These are phyloP conservation scores for Thielaviopsis euricoi DNA, from an alignment of 2,329 filamentous ascomycete species.

Conservation along the genomic window DNA sequence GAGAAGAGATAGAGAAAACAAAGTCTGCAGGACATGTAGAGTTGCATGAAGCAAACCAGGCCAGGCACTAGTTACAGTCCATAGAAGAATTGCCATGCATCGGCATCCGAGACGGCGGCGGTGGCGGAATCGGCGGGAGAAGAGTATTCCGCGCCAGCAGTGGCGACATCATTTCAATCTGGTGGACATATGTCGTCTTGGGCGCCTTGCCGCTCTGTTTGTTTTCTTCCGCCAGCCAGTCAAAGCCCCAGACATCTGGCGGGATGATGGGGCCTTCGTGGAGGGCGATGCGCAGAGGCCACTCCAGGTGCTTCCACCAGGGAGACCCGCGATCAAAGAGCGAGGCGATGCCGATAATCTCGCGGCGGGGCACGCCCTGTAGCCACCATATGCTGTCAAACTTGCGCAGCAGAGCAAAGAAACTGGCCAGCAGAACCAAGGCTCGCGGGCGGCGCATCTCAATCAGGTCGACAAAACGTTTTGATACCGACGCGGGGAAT, in stretches of 20 bases:
- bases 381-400: constrained; percentile 54
- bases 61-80: constrained; percentile 4
- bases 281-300: constrained; percentile 42
- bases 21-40: background rate
- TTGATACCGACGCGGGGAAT: constrained; percentile 48
- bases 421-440: constrained; percentile 46
- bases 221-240: constrained; percentile 29
- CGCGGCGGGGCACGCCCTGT: constrained; percentile 45
- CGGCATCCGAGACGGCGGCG: constrained; percentile 6
- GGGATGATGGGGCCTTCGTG: constrained; percentile 37
- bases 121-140: constrained; percentile 10
- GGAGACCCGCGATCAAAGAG: constrained; percentile 40
- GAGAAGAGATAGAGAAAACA: background rate
- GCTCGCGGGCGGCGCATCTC: constrained; percentile 42
- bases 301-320: constrained; percentile 46
- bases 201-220: constrained; percentile 14
- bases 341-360: constrained; percentile 46
- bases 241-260: constrained; percentile 38
- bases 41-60: too few relatives aligned
- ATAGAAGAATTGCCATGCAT: background rate
- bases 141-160: constrained; percentile 18
- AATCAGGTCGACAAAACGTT: constrained; percentile 43
- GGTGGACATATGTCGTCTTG: constrained; percentile 13
- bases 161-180: constrained; percentile 25
- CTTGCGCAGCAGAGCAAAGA: constrained; percentile 47